Conservation (phyloP, 202 grass and related monocot species). For the Elaeis oleifera region DNA sequence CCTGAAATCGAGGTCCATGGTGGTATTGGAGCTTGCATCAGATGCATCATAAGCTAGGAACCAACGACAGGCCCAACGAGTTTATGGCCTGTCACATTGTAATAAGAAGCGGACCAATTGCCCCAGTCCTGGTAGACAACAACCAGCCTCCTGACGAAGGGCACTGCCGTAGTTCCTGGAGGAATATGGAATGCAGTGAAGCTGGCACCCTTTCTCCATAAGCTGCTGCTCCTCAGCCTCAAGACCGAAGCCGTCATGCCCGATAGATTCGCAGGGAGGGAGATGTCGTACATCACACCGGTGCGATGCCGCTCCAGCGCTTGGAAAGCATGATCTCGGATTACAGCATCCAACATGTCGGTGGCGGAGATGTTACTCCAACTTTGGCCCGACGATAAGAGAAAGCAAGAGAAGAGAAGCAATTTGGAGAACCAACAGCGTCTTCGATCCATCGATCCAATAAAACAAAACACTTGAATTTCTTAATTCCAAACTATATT, state of each 20-base stretch:
- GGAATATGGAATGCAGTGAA: conserved; percentile 8
- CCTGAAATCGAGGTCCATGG: conserved; percentile 5
- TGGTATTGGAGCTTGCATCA: neutral
- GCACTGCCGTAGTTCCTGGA: conserved; percentile 1
- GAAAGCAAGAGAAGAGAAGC: conserved; percentile 5
- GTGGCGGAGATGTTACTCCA: neutral
- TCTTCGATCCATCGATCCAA: no score
- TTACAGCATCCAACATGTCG: neutral
- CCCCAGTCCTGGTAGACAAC: conserved; percentile 19
- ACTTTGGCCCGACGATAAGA: neutral
- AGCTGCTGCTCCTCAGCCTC: conserved; percentile 11
- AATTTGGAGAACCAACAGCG: neutral
- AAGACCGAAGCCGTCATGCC: conserved; percentile 13
- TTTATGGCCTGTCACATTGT: conserved; percentile 7
- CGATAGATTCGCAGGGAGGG: conserved; percentile 7
- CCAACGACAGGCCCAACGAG: conserved; percentile 9
- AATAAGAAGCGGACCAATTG: conserved; percentile 12
- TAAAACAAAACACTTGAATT: no score
- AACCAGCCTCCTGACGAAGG: conserved; percentile 4
- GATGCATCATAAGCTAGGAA: conserved; percentile 20
- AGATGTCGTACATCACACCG: conserved; percentile 4
- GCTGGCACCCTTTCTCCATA: conserved; percentile 17
- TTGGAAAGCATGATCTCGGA: conserved; percentile 1
- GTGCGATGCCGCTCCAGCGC: conserved; percentile 3
- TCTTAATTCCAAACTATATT: no score